Evolutionary conservation across 805 yeast species (phyloP).

Genomic region (Myxozyma melibiosi): DNA sequence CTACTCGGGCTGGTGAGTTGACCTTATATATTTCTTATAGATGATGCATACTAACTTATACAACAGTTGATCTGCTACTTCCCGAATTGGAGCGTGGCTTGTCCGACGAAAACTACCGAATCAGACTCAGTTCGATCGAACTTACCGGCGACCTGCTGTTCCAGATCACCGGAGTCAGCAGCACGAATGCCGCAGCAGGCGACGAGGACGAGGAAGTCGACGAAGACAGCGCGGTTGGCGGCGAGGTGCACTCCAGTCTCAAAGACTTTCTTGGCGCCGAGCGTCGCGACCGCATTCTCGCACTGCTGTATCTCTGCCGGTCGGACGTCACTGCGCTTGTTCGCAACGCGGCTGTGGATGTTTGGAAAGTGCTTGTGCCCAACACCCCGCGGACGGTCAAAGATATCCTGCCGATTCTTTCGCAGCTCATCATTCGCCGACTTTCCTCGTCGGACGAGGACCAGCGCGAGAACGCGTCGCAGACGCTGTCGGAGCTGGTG

Average conservation of each 20-base stretch:
- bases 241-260: slow-evolving; percentile 62
- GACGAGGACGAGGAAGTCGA: slow-evolving; percentile 56
- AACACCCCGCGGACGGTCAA: slow-evolving; percentile 94
- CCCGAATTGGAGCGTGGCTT: slow-evolving; percentile 94
- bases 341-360: slow-evolving; percentile 84
- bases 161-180: slow-evolving; percentile 89
- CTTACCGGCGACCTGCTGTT: slow-evolving; percentile 91
- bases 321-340: slow-evolving; percentile 87
- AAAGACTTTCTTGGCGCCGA: slow-evolving; percentile 81
- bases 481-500: slow-evolving; percentile 90
- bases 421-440: slow-evolving; percentile 74
- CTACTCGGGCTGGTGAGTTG: slow-evolving; percentile 63
- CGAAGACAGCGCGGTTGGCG: slow-evolving; percentile 40
- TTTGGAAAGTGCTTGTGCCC: slow-evolving; percentile 95
- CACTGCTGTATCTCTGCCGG: slow-evolving; percentile 90
- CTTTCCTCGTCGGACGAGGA: slow-evolving; percentile 79
- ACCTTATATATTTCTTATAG: not conserved
- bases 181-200: slow-evolving; percentile 47
- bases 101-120: slow-evolving; percentile 78
- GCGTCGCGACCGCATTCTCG: slow-evolving; percentile 81
- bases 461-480: slow-evolving; percentile 86
- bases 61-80: slow-evolving; percentile 71
- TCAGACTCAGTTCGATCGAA: slow-evolving; percentile 90
- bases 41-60: not conserved
- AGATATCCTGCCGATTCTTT: slow-evolving; percentile 84